Conservation (phyloP, 2,329 filamentous ascomycete genomes). For the Aspergillus brunneoviolaceus region DNA sequence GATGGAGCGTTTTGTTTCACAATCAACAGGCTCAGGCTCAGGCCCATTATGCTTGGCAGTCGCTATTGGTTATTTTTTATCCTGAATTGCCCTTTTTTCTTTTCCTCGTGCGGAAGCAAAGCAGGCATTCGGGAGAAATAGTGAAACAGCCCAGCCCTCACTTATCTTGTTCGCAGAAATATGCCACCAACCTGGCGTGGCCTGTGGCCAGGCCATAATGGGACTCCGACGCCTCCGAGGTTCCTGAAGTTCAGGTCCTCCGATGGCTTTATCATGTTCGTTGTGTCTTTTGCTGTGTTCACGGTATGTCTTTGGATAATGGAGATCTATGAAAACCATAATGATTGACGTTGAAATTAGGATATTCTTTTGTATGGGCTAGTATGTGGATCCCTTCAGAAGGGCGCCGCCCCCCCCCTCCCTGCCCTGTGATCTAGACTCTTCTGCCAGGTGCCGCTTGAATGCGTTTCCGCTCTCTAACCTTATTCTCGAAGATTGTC, state of each 20-base stretch:
- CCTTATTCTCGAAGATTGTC: constrained; percentile 49
- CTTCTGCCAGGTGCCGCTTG: not conserved
- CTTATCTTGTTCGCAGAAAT: no score
- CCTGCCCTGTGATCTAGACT: not conserved
- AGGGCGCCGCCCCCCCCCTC: no score
- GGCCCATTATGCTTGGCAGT: no score
- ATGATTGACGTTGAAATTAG: constrained; percentile 16
- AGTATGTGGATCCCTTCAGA: constrained; percentile 20
- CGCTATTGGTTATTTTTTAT: no score
- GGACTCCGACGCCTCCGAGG: constrained; percentile 19
- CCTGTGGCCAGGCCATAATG: not conserved
- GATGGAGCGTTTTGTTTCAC: no score
- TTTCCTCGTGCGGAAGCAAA: not conserved
- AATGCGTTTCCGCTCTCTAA: constrained; percentile 4
- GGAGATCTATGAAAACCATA: not conserved
- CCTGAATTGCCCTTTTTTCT: no score
- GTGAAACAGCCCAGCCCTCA: no score
- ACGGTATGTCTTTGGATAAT: constrained; percentile 31
- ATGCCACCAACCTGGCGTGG: not conserved
- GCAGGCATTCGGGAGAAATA: no score
- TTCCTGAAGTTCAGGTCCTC: constrained; percentile 38
- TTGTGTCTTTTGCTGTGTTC: constrained; percentile 42
- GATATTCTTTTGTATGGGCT: constrained; percentile 44
- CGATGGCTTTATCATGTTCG: constrained; percentile 40
- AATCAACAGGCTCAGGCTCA: no score